Conservation (phyloP, 805 yeast species). For the Myxozyma mucilagina region DNA sequence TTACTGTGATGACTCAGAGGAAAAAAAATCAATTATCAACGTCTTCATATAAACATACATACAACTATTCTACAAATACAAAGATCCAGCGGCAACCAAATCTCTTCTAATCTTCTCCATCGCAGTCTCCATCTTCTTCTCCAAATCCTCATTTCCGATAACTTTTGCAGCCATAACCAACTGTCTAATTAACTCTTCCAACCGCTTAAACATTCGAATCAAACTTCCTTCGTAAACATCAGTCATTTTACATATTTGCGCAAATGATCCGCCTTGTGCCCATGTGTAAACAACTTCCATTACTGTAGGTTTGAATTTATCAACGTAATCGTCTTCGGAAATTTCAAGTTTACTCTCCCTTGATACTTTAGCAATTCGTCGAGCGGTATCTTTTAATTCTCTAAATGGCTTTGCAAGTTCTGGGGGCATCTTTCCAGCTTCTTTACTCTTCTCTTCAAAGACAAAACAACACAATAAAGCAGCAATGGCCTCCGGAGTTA, state of each 20-base stretch:
- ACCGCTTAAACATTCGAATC: conserved; percentile 89
- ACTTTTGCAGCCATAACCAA: conserved; percentile 89
- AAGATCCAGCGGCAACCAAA: conserved; percentile 93
- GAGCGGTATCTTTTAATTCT: conserved; percentile 86
- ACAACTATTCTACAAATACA: conserved; percentile 53
- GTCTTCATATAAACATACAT: not conserved
- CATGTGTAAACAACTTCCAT: conserved; percentile 97
- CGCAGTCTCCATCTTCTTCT: conserved; percentile 84
- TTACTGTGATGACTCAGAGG: not conserved
- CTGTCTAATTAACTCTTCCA: conserved; percentile 91
- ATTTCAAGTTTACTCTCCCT: conserved; percentile 88
- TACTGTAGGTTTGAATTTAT: conserved; percentile 84
- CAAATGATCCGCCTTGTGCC: conserved; percentile 95
- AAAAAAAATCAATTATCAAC: not conserved
- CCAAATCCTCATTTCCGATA: conserved; percentile 85
- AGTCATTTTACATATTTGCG: conserved; percentile 97
- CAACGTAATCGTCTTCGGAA: conserved; percentile 89
- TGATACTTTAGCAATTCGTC: conserved; percentile 82
- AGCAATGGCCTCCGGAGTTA: conserved; percentile 87
- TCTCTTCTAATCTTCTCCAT: conserved; percentile 80
- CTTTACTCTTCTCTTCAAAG: conserved; percentile 93
- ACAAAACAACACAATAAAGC: conserved; percentile 92
- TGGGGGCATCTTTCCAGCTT: conserved; percentile 78
- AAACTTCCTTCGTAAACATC: conserved; percentile 97
- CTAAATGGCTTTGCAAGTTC: conserved; percentile 92